Conservation (phyloP, 208 protist genomes). For the Herpetomonas samuelpessoai region DNA sequence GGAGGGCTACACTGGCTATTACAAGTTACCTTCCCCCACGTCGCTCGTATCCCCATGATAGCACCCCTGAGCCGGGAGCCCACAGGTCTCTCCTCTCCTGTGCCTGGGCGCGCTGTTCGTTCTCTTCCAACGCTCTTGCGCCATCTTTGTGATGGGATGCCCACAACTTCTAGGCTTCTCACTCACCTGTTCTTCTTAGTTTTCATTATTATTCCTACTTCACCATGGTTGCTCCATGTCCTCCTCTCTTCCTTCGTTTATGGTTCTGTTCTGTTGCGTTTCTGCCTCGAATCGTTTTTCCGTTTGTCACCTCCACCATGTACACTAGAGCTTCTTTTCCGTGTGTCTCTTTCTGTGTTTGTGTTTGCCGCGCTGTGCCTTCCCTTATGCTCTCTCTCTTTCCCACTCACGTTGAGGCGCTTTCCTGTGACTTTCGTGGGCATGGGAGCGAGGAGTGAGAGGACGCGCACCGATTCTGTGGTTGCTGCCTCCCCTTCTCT, state of each 20-base stretch:
- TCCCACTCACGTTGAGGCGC: not conserved
- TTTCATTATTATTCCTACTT: constrained; percentile 11
- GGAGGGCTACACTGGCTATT: constrained; percentile 48
- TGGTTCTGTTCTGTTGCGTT: too few relatives aligned
- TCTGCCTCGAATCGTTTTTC: too few relatives aligned
- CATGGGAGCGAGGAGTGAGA: too few relatives aligned
- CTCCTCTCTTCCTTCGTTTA: too few relatives aligned
- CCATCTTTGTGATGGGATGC: too few relatives aligned
- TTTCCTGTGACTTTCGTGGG: too few relatives aligned
- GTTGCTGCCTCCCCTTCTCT: too few relatives aligned
- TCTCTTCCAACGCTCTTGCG: too few relatives aligned
- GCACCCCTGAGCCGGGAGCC: constrained; percentile 1
- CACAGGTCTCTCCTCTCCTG: not conserved
- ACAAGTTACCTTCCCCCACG: constrained; percentile 17
- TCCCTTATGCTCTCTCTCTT: not conserved
- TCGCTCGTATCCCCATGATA: constrained; percentile 10
- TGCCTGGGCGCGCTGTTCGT: too few relatives aligned
- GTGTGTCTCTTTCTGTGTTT: constrained; percentile 7
- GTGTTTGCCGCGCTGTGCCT: constrained; percentile 2
- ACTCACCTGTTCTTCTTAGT: not conserved
- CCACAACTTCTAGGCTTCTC: too few relatives aligned
- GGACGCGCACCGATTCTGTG: too few relatives aligned
- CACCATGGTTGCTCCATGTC: too few relatives aligned
- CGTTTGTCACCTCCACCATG: not conserved
- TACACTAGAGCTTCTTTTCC: constrained; percentile 5